Evolutionary conservation across 2,329 filamentous ascomycete species (phyloP).

Genomic region (Orbilia blumenaviensis): DNA sequence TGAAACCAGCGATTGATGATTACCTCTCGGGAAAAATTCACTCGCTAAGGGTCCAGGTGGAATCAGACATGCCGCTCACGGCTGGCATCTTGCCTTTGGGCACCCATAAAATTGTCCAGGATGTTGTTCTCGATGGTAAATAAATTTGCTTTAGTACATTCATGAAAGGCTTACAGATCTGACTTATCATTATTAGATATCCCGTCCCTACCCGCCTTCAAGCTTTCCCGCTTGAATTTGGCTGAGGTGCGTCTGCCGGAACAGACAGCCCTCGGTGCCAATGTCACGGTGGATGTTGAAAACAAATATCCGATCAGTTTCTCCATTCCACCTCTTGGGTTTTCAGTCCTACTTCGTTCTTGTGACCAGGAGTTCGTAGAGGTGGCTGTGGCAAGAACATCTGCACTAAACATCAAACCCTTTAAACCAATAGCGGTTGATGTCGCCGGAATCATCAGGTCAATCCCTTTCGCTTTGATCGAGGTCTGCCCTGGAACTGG

Average conservation of each 20-base stretch:
- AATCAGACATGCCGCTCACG: conserved; percentile 76
- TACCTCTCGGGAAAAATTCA: conserved; percentile 83
- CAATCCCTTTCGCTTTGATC: conserved; percentile 78
- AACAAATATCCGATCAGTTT: conserved; percentile 83
- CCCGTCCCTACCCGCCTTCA: conserved; percentile 80
- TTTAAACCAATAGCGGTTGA: conserved; percentile 73
- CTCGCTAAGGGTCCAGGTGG: conserved; percentile 75
- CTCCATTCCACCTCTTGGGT: conserved; percentile 79
- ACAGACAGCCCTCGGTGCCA: conserved; percentile 77
- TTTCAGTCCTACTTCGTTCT: conserved; percentile 84
- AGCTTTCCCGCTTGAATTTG: conserved; percentile 81
- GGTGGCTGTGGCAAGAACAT: conserved; percentile 78
- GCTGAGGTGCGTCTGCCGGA: conserved; percentile 72
- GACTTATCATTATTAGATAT: conserved; percentile 67
- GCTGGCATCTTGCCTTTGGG: conserved; percentile 83
- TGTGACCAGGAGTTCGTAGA: conserved; percentile 80
- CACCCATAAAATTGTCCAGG: conserved; percentile 77
- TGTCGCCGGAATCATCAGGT: conserved; percentile 75
- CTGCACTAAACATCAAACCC: conserved; percentile 73
- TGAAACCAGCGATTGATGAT: conserved; percentile 83
- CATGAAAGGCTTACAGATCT: not conserved
- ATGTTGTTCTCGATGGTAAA: conserved; percentile 80
- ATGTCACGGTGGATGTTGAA: conserved; percentile 75
- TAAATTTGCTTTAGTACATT: conserved; percentile 62
- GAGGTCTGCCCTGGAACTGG: conserved; percentile 77